Percentiles rank a stretch among this genome's conserved stretches.
phyloP scores from a whole-genome alignment of 495 filamentous ascomycete species.

The Aspergillus cavernicola region DNA sequence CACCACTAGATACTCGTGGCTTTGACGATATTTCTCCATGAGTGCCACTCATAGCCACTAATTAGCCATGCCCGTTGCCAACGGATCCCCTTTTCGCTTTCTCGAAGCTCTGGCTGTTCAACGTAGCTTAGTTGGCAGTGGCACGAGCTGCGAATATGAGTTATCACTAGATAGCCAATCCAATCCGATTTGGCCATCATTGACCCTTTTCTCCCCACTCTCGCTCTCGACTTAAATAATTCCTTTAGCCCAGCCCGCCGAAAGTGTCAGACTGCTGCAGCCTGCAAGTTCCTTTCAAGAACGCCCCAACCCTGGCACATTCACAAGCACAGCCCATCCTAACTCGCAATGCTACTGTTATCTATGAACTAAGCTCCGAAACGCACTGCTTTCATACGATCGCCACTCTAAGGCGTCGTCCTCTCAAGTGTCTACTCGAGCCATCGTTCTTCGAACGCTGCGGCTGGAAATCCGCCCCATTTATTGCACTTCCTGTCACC shows the following conservation, averaged over 20 bases:
- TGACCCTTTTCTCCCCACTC: slow-evolving; percentile 6
- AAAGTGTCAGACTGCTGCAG: not conserved
- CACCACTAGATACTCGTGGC: not conserved
- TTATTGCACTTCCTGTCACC: not conserved
- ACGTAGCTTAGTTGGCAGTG: no score
- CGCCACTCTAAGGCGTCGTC: not conserved
- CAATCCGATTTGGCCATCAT: not conserved
- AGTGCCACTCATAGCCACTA: slow-evolving; percentile 1
- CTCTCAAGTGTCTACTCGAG: not conserved
- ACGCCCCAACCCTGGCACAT: slow-evolving; percentile 30
- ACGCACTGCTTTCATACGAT: not conserved
- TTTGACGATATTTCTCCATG: slow-evolving; percentile 5
- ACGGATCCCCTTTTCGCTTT: slow-evolving; percentile 21
- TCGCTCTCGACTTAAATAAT: not conserved
- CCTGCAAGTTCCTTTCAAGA: slow-evolving; percentile 17
- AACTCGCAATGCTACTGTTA: not conserved
- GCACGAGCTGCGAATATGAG: slow-evolving; percentile 28
- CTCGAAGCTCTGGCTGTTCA: slow-evolving; percentile 31
- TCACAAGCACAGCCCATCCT: not conserved
- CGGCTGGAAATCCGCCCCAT: not conserved
- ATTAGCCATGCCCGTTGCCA: slow-evolving; percentile 6
- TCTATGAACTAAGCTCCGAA: not conserved
- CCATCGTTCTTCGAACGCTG: not conserved
- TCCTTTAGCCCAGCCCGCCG: not conserved
- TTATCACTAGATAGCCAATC: not conserved